These are phyloP conservation scores for Colletotrichum orchidophilum DNA, from an alignment of 2,329 filamentous ascomycete genomes.

Conservation along the genomic window DNA sequence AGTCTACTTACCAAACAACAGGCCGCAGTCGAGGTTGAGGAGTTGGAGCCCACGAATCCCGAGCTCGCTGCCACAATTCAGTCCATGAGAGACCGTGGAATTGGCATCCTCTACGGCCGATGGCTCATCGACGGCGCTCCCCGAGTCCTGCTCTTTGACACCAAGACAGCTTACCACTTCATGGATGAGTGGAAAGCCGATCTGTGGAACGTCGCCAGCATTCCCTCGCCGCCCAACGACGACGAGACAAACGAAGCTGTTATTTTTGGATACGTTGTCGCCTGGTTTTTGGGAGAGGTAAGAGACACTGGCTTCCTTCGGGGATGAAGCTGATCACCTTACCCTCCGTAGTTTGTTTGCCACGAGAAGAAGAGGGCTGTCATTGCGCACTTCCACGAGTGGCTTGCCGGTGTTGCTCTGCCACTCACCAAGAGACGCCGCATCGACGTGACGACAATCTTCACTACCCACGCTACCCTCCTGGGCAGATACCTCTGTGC, in stretches of 20 bases:
- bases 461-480: conserved; percentile 96
- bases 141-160: conserved; percentile 92
- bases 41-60: conserved; percentile 83
- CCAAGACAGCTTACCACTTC: conserved; percentile 89
- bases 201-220: conserved; percentile 90
- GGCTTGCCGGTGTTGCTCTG: conserved; percentile 93
- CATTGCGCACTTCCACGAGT: conserved; percentile 98
- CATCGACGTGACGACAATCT: conserved; percentile 97
- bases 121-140: conserved; percentile 98
- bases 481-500: conserved; percentile 96
- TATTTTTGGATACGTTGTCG: conserved; percentile 95
- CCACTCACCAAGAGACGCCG: conserved; percentile 92
- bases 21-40: conserved; percentile 98
- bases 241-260: conserved; percentile 98
- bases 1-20: conserved; percentile 46
- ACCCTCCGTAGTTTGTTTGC: conserved; percentile 77
- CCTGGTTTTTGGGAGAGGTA: conserved; percentile 98
- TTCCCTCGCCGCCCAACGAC: conserved; percentile 91
- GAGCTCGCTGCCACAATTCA: conserved; percentile 85
- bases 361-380: conserved; percentile 93
- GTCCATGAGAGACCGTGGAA: conserved; percentile 92
- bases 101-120: conserved; percentile 89
- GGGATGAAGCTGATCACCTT: conserved; percentile 11
- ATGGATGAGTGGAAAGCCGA: conserved; percentile 97
- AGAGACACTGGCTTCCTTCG: conserved; percentile 38